Conservation (phyloP, 1,284 basidiomycete genomes). For the Malassezia equina region DNA sequence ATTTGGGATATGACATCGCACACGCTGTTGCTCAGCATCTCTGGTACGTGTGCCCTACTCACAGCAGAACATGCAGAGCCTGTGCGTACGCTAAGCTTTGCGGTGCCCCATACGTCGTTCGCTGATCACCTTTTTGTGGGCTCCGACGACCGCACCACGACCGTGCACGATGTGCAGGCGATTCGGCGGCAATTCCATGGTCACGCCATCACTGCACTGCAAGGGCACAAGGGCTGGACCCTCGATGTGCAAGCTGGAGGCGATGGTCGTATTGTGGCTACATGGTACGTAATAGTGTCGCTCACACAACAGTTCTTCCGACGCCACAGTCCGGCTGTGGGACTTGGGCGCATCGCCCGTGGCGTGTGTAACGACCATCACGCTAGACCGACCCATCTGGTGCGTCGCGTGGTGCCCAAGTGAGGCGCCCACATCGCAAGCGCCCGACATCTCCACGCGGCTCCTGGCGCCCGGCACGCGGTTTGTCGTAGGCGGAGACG, state of each 20-base stretch:
- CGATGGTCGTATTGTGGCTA: constrained; percentile 13
- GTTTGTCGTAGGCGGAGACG: constrained; percentile 8
- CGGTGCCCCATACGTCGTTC: neutral
- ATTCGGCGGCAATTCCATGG: neutral
- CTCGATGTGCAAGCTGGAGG: constrained; percentile 11
- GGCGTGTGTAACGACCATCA: neutral
- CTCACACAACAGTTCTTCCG: constrained; percentile 1
- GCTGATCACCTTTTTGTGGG: constrained; percentile 11
- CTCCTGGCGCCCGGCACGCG: constrained; percentile 3
- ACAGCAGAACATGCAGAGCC: constrained; percentile 12
- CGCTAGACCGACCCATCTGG: constrained; percentile 10
- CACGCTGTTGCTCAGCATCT: neutral
- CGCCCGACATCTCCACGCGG: neutral
- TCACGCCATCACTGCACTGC: constrained; percentile 3
- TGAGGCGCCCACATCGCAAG: neutral
- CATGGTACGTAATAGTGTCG: neutral
- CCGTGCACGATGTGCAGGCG: constrained; percentile 8
- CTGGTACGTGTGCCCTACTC: neutral
- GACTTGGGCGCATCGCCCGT: constrained; percentile 12
- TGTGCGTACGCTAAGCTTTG: constrained; percentile 9
- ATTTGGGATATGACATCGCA: neutral
- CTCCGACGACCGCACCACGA: constrained; percentile 11
- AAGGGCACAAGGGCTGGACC: constrained; percentile 15
- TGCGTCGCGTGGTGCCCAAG: constrained; percentile 5
- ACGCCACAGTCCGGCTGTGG: constrained; percentile 8